A percentile compares a stretch with the other conserved stretches of the same genome.
These are phyloP conservation scores for Agastache rugosa DNA, from an alignment of 257 asterid genomes.

Conservation along the genomic window DNA sequence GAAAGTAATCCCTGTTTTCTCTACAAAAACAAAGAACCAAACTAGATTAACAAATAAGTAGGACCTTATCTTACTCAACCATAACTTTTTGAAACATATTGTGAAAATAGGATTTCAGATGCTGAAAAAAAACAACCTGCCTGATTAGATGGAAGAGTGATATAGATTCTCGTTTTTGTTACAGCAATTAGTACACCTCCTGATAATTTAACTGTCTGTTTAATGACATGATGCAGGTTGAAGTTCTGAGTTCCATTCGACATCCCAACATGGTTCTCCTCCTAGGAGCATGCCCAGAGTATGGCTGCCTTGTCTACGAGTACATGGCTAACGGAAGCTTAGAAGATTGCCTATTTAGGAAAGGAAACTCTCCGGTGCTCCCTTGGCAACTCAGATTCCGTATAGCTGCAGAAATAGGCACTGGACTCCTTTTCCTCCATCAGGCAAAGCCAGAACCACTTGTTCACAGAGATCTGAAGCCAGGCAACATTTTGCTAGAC, in stretches of 20 bases:
- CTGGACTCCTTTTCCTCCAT: slow-evolving; percentile 89
- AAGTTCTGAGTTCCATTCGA: slow-evolving; percentile 86
- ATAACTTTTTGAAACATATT: not conserved
- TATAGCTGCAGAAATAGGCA: slow-evolving; percentile 90
- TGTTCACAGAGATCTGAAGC: slow-evolving; percentile 91
- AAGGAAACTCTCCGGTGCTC: slow-evolving; percentile 70
- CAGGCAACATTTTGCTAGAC: slow-evolving; percentile 86
- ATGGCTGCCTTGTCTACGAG: slow-evolving; percentile 93
- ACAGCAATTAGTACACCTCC: not conserved
- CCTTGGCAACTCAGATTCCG: slow-evolving; percentile 88
- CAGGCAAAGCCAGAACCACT: slow-evolving; percentile 94
- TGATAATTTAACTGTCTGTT: slow-evolving; percentile 8
- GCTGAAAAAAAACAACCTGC: slow-evolving; percentile 6
- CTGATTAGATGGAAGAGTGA: not conserved
- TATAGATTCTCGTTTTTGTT: not conserved
- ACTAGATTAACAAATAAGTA: slow-evolving; percentile 12
- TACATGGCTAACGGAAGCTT: slow-evolving; percentile 93
- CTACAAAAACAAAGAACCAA: slow-evolving; percentile 1
- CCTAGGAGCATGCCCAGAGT: slow-evolving; percentile 95
- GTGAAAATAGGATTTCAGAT: not conserved
- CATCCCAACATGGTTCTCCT: slow-evolving; percentile 99
- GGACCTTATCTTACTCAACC: slow-evolving; percentile 4
- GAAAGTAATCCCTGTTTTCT: not conserved
- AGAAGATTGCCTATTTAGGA: slow-evolving; percentile 75
- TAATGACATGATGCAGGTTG: slow-evolving; percentile 59